A percentile compares a stretch with the other conserved stretches of the same genome.
Evolutionary conservation across 2,329 filamentous ascomycete species (phyloP).

Genomic region (Pseudogymnoascus sp.): DNA sequence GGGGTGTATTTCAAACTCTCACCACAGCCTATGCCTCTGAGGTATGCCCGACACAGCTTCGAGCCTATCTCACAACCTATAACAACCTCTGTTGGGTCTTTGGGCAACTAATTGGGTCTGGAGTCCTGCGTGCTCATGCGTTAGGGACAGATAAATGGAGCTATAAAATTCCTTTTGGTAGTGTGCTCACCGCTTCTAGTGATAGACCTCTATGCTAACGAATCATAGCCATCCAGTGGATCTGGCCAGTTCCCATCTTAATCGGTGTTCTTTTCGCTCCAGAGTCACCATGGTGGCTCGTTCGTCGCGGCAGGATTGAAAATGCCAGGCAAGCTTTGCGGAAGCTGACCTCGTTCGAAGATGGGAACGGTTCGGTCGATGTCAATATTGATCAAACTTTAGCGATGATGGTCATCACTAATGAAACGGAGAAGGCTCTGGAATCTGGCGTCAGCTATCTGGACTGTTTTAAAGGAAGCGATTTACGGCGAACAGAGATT

Average conservation of each 20-base stretch:
- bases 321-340: constrained; percentile 34
- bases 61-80: constrained; percentile 47
- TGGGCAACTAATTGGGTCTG: constrained; percentile 43
- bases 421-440: constrained; percentile 63
- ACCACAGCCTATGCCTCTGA: constrained; percentile 33
- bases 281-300: constrained; percentile 44
- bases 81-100: constrained; percentile 48
- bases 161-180: constrained; percentile 41
- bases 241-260: constrained; percentile 41
- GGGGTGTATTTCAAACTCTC: constrained; percentile 39
- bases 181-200: constrained; percentile 38
- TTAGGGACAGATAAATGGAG: constrained; percentile 38
- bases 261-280: constrained; percentile 39
- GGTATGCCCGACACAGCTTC: constrained; percentile 45
- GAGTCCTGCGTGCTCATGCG: constrained; percentile 40
- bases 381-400: constrained; percentile 66
- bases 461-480: constrained; percentile 77
- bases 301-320: constrained; percentile 36
- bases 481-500: constrained; percentile 70
- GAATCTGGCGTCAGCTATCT: constrained; percentile 67
- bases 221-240: constrained; percentile 41
- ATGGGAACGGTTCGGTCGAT: constrained; percentile 36
- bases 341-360: constrained; percentile 18
- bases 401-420: constrained; percentile 89
- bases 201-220: constrained; percentile 41